Conservation (phyloP, 345 rosid species). For the Populus nigra region DNA sequence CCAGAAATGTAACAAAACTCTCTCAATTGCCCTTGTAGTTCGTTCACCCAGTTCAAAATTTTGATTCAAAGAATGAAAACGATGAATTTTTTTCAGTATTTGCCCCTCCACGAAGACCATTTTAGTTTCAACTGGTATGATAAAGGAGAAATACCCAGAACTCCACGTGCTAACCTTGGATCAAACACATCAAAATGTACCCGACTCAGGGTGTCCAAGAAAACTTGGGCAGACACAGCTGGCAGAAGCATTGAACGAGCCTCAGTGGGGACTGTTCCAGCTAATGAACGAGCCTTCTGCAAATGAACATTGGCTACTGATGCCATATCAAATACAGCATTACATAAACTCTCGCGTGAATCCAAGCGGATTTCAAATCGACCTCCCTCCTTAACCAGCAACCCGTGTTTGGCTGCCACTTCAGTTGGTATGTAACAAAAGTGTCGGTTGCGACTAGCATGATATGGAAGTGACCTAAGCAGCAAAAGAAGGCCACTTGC, state of each 20-base stretch:
- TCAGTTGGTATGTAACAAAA: conserved; percentile 58
- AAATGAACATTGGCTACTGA: conserved; percentile 80
- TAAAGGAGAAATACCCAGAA: conserved; percentile 77
- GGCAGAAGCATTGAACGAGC: conserved; percentile 74
- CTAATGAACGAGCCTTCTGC: conserved; percentile 76
- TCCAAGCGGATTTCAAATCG: conserved; percentile 55
- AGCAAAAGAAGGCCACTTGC: conserved; percentile 88
- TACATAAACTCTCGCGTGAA: conserved; percentile 57
- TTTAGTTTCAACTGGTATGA: conserved; percentile 75
- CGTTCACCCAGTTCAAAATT: not conserved
- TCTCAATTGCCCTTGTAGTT: not conserved
- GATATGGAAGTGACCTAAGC: conserved; percentile 76
- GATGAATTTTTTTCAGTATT: conserved; percentile 31
- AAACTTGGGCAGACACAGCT: conserved; percentile 74
- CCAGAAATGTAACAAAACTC: not conserved
- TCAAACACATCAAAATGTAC: conserved; percentile 84
- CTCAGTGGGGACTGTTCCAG: conserved; percentile 56
- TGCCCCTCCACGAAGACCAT: conserved; percentile 73
- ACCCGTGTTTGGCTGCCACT: conserved; percentile 70
- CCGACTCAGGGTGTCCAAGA: conserved; percentile 54
- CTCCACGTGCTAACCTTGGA: conserved; percentile 65
- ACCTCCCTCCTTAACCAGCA: conserved; percentile 63
- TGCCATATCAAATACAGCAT: conserved; percentile 80
- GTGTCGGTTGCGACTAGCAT: conserved; percentile 68
- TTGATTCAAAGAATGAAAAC: not conserved